Evolutionary conservation across 257 asterid genomes (phyloP).

Genomic region (Solanum appendiculatum): DNA sequence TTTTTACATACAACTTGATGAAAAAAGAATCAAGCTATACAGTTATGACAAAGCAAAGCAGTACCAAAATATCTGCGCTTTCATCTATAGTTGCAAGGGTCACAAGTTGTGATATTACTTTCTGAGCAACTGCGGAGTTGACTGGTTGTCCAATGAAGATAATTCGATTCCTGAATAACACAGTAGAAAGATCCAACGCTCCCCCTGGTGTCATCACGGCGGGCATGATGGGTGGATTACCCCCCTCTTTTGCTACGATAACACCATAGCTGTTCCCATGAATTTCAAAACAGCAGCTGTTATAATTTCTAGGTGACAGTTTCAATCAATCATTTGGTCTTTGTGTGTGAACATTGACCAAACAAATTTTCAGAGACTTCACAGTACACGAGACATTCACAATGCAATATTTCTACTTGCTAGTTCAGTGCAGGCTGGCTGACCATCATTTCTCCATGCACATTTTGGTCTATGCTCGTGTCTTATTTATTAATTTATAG

Average conservation of each 20-base stretch:
- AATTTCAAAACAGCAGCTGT: not conserved
- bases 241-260: conserved; percentile 67
- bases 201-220: conserved; percentile 94
- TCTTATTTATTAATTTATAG: not conserved
- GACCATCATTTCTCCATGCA: not conserved
- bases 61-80: conserved; percentile 82
- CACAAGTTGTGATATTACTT: conserved; percentile 90
- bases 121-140: conserved; percentile 77
- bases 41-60: not conserved
- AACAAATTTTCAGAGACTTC: not conserved
- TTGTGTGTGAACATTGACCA: not conserved
- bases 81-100: conserved; percentile 94
- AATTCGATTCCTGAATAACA: conserved; percentile 86
- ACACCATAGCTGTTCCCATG: conserved; percentile 43
- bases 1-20: not conserved
- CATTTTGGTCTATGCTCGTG: not conserved
- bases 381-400: not conserved
- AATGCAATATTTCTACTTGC: not conserved
- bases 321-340: not conserved
- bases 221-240: conserved; percentile 88
- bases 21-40: not conserved
- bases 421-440: not conserved
- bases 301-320: not conserved
- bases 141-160: conserved; percentile 87
- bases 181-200: conserved; percentile 77